Conservation (phyloP, 164 flowering plant species). For the Liquidambar formosana region DNA sequence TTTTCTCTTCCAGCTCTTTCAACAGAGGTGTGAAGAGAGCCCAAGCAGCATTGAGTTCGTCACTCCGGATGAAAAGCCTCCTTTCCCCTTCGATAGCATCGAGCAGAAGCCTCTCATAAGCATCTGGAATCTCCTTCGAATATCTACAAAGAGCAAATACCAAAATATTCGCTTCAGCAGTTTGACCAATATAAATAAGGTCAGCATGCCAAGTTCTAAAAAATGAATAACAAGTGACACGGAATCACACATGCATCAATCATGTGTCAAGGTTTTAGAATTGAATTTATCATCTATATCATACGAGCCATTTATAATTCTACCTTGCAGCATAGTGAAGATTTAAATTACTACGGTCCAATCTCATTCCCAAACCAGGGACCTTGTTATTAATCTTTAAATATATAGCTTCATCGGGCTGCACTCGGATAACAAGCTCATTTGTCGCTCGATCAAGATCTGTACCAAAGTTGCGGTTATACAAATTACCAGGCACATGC, state of each 20-base stretch:
- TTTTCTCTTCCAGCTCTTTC: slow-evolving; percentile 82
- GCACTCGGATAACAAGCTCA: slow-evolving; percentile 90
- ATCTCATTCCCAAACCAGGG: slow-evolving; percentile 88
- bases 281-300: too few relatives aligned
- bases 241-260: too few relatives aligned
- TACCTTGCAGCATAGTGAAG: slow-evolving; percentile 92
- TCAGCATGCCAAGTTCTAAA: too few relatives aligned
- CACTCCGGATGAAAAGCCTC: slow-evolving; percentile 84
- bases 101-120: slow-evolving; percentile 90
- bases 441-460: slow-evolving; percentile 88
- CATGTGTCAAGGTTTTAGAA: too few relatives aligned
- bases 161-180: too few relatives aligned
- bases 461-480: slow-evolving; percentile 68
- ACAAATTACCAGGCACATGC: slow-evolving; percentile 92
- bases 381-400: slow-evolving; percentile 94
- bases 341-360: slow-evolving; percentile 86
- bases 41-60: slow-evolving; percentile 96
- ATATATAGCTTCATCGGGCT: slow-evolving; percentile 97
- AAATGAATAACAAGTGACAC: too few relatives aligned
- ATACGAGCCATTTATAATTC: not conserved
- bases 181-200: too few relatives aligned
- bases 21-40: slow-evolving; percentile 77
- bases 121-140: slow-evolving; percentile 88
- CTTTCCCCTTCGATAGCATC: slow-evolving; percentile 95
- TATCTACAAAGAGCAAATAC: slow-evolving; percentile 42